Evolutionary conservation across 2,329 filamentous ascomycete species (phyloP), one percentile per base, ranked within the genome.

Genomic region (Scorias spongiosa): DNA sequence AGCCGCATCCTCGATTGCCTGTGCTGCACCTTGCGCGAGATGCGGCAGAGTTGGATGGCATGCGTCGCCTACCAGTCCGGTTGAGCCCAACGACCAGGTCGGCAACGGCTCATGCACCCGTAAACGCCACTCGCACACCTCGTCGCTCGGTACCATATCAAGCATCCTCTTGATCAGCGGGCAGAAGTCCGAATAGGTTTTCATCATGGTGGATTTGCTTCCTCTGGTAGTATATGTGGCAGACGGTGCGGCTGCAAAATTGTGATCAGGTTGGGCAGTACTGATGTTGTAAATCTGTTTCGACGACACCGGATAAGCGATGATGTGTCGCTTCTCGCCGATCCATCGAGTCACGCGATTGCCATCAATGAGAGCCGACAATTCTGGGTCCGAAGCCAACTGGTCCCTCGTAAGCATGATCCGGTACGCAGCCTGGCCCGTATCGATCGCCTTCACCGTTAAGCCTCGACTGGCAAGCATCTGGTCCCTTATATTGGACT

Each of bases 381-480:
- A 67, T 49, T 84, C 80, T 0, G 80, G 72, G 51, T 87, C 81
- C 17, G 72, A 52, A 44, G 69, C 62, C 74, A 88, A 81, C 46
- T 80, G 69, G 28, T 75, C 70, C 10, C 82, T 75, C 1, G 72
- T 74, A 14, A 88, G 70, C 75, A 88, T 81, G 61, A 88, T 84
- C 10, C 83, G 75, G 65, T 88, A 88, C 2, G 81, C 81, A 0
- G 84, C 83, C 63, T 87, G 80, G 3, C 80, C 76, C 0, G 82
- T 85, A 50, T 84, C 80, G 46, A 76, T 67, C 52, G 80, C 74
- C 43, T 75, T 67, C 17, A 71, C 71, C 5, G 63, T 60, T 48
- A 71, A 64, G 38, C 70, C 67, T 1, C 76, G 63, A 37, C 66
- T 63, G 30, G 66, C 61, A 1, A 84, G 69, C 58, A 84, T 69